Percentiles rank a stretch among this genome's conserved stretches.
Conservation (phyloP, 2,329 filamentous ascomycete genomes). For the Bipolaris oryzae region DNA sequence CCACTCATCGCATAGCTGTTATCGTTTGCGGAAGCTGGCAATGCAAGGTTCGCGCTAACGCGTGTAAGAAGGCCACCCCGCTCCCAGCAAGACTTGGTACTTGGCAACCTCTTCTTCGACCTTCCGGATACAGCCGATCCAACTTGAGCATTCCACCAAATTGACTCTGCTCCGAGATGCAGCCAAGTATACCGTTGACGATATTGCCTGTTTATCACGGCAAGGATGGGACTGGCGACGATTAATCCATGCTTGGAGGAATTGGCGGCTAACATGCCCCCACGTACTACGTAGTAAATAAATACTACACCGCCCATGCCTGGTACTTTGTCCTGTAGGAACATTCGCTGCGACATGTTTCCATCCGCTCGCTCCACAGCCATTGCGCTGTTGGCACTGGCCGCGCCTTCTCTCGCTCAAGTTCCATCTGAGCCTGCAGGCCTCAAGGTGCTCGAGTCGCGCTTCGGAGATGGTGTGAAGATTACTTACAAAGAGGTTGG, state of each 20-base stretch:
- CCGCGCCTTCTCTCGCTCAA: conserved; percentile 17
- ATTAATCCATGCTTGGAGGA: conserved; percentile 3
- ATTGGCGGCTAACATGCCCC: conserved; percentile 1
- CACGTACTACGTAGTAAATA: conserved; percentile 3
- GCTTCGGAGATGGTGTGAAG: conserved; percentile 28
- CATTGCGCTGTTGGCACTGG: conserved; percentile 12
- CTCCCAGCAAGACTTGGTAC: conserved; percentile 6
- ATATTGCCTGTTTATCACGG: neutral
- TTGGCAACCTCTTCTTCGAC: conserved; percentile 5
- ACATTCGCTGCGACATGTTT: conserved; percentile 10
- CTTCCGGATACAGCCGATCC: conserved; percentile 6
- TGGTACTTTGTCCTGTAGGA: neutral
- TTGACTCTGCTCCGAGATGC: conserved; percentile 3
- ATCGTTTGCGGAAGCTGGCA: conserved; percentile 1
- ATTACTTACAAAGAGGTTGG: conserved; percentile 37
- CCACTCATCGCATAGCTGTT: neutral
- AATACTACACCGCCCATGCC: neutral
- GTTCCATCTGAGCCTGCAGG: conserved; percentile 20
- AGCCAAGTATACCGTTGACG: conserved; percentile 1
- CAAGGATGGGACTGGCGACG: conserved; percentile 3
- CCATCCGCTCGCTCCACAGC: conserved; percentile 4
- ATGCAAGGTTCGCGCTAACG: conserved; percentile 5
- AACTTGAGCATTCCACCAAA: conserved; percentile 1
- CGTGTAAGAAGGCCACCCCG: conserved; percentile 5
- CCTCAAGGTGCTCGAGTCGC: conserved; percentile 25